Conservation (phyloP, 768 basidiomycete species). For the Phlebiopsis flavidoalba region DNA sequence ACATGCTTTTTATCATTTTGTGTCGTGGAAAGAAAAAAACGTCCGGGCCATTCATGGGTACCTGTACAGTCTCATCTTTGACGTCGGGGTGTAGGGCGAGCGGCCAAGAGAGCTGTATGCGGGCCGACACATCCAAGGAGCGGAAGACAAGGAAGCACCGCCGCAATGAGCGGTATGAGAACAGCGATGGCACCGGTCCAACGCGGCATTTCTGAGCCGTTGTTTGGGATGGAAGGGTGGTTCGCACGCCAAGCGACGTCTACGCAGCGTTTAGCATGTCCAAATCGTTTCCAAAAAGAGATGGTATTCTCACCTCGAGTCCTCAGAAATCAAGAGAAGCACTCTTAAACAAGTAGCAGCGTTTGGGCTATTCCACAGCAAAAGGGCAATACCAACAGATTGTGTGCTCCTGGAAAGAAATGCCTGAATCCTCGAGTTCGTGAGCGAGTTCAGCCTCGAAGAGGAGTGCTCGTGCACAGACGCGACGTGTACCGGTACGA, state of each 20-base stretch:
- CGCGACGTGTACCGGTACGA: background rate
- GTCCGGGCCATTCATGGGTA: background rate
- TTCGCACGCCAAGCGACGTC: background rate
- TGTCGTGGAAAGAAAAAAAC: background rate
- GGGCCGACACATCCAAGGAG: conserved; percentile 16
- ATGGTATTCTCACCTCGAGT: too few species aligned
- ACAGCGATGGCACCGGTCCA: conserved; percentile 13
- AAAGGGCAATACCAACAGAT: too few species aligned
- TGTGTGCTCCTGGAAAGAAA: too few species aligned
- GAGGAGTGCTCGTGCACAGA: too few species aligned
- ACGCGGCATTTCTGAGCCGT: conserved; percentile 9
- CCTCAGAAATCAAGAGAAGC: too few species aligned
- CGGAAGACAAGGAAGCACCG: conserved; percentile 17
- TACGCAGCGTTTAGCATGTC: too few species aligned
- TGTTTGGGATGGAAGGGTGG: background rate
- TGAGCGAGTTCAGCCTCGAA: too few species aligned
- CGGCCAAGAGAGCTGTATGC: conserved; percentile 18
- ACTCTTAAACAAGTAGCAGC: too few species aligned
- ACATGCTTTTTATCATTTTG: background rate
- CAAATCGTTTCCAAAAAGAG: too few species aligned
- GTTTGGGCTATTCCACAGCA: too few species aligned
- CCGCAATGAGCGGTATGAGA: conserved; percentile 14
- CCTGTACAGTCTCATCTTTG: conserved; percentile 3
- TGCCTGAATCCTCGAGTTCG: too few species aligned
- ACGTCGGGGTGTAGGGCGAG: conserved; percentile 20